Conservation (phyloP, 768 basidiomycete genomes). For the Thelephora aurantiotincta region DNA sequence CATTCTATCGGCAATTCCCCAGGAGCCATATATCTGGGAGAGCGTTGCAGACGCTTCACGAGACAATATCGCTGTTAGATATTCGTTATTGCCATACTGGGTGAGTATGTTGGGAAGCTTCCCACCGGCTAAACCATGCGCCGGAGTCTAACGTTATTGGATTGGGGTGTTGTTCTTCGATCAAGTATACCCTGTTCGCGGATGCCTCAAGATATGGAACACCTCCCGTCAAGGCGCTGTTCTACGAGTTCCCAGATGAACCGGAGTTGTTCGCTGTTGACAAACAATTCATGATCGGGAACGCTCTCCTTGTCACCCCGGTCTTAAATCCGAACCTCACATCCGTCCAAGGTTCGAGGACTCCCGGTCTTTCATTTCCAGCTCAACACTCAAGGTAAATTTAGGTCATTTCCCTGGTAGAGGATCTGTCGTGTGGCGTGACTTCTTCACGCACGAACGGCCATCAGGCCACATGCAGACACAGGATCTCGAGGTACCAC, state of each 20-base stretch:
- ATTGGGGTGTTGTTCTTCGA: not conserved
- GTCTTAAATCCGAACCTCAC: conserved; percentile 56
- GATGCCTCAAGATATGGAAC: conserved; percentile 50
- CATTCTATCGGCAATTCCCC: conserved; percentile 45
- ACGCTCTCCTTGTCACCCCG: conserved; percentile 62
- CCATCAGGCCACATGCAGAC: conserved; percentile 27
- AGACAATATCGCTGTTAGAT: conserved; percentile 56
- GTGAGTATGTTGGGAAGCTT: conserved; percentile 20
- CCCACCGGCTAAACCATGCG: too few species aligned
- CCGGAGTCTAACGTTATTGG: conserved; percentile 2
- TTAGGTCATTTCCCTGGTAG: conserved; percentile 53
- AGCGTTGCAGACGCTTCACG: conserved; percentile 64
- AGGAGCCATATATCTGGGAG: conserved; percentile 75
- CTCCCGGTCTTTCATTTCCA: not conserved
- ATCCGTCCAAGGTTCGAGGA: conserved; percentile 41
- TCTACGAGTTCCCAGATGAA: conserved; percentile 67
- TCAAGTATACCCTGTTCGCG: conserved; percentile 59
- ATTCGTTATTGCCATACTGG: conserved; percentile 69
- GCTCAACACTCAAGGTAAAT: not conserved
- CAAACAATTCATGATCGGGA: conserved; percentile 59
- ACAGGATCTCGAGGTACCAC: conserved; percentile 44
- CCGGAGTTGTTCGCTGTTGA: conserved; percentile 48
- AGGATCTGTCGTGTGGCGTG: conserved; percentile 46
- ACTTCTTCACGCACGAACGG: conserved; percentile 57
- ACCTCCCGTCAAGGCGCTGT: conserved; percentile 61